Percentiles rank a stretch among this genome's conserved stretches.
phyloP scores from a whole-genome alignment of 2,329 filamentous ascomycete species.

The Iodosphaeria phyllophila region DNA sequence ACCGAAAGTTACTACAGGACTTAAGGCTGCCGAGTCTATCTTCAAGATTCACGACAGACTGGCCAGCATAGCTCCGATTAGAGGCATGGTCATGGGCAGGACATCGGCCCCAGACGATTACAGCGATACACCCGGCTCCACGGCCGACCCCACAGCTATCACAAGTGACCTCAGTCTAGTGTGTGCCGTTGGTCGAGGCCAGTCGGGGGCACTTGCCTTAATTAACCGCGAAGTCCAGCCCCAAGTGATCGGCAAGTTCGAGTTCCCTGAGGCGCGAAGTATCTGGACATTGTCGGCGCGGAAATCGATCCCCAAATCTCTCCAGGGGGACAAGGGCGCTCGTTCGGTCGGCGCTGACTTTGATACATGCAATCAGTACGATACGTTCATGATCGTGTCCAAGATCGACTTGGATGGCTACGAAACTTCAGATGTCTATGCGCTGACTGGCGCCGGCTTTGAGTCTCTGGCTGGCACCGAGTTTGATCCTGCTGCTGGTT shows the following conservation, averaged over 20 bases:
- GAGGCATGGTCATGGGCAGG: conserved; percentile 52
- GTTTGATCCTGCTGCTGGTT: conserved; percentile 77
- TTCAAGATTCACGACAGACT: conserved; percentile 67
- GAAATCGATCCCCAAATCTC: conserved; percentile 42
- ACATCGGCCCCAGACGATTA: too few relatives aligned
- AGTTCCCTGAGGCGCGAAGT: conserved; percentile 53
- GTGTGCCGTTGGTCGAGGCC: conserved; percentile 43
- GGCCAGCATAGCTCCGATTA: conserved; percentile 62
- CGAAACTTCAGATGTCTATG: conserved; percentile 64
- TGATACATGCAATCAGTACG: conserved; percentile 41
- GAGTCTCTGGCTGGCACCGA: conserved; percentile 67
- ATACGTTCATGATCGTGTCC: conserved; percentile 69
- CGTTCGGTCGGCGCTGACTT: conserved; percentile 33
- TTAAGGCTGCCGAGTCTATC: too few relatives aligned
- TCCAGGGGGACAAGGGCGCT: conserved; percentile 30
- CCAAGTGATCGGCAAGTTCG: conserved; percentile 47
- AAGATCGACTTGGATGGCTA: conserved; percentile 49
- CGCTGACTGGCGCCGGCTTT: conserved; percentile 53
- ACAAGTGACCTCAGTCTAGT: conserved; percentile 39
- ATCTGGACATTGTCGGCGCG: conserved; percentile 67
- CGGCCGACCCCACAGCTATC: conserved; percentile 25
- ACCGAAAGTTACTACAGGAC: too few relatives aligned
- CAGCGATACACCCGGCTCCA: too few relatives aligned
- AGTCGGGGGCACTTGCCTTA: conserved; percentile 51
- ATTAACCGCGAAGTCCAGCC: conserved; percentile 66